Percentiles rank a stretch among this genome's conserved stretches.
Evolutionary conservation across 2,329 filamentous ascomycete species (phyloP).

Genomic region (Kalmusia sp.): DNA sequence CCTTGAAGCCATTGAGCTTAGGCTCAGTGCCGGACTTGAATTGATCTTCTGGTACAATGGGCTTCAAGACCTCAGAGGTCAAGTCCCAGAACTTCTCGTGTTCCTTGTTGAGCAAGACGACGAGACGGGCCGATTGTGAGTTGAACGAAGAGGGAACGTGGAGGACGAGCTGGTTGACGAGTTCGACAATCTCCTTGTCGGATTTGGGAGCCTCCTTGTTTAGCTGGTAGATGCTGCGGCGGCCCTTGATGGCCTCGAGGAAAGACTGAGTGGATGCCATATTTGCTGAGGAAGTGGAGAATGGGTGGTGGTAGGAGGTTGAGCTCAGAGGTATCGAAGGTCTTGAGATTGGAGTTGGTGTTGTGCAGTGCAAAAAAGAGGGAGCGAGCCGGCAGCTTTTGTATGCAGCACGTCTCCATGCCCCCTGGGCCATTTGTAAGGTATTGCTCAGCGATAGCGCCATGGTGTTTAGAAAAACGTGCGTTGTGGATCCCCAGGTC

Average conservation of each 20-base stretch:
- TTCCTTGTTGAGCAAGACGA: conserved; percentile 80
- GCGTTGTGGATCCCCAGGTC: conserved; percentile 7
- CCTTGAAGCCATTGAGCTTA: conserved; percentile 68
- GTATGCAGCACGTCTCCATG: conserved; percentile 21
- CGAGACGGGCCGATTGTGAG: conserved; percentile 79
- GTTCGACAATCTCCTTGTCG: conserved; percentile 66
- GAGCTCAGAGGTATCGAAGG: conserved; percentile 9
- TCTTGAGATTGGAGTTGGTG: conserved; percentile 14
- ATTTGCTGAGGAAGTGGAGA: conserved; percentile 32
- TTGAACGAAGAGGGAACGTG: conserved; percentile 86
- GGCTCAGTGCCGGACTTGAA: conserved; percentile 61
- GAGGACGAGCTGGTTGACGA: conserved; percentile 66
- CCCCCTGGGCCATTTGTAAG: conserved; percentile 37
- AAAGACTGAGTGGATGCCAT: conserved; percentile 57
- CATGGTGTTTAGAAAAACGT: conserved; percentile 27
- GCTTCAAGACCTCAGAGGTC: conserved; percentile 68
- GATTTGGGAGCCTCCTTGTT: conserved; percentile 68
- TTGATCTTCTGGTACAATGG: conserved; percentile 70
- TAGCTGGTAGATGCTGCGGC: conserved; percentile 74
- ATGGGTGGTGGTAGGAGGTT: conserved; percentile 16
- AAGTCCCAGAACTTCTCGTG: conserved; percentile 90
- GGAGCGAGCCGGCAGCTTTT: conserved; percentile 26
- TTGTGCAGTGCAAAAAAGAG: conserved; percentile 10
- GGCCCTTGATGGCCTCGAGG: conserved; percentile 70
- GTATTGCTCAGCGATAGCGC: conserved; percentile 42